Base-by-base conservation (phyloP, 192 early-diverging fungal genomes). In the Endogone sp. region DNA sequence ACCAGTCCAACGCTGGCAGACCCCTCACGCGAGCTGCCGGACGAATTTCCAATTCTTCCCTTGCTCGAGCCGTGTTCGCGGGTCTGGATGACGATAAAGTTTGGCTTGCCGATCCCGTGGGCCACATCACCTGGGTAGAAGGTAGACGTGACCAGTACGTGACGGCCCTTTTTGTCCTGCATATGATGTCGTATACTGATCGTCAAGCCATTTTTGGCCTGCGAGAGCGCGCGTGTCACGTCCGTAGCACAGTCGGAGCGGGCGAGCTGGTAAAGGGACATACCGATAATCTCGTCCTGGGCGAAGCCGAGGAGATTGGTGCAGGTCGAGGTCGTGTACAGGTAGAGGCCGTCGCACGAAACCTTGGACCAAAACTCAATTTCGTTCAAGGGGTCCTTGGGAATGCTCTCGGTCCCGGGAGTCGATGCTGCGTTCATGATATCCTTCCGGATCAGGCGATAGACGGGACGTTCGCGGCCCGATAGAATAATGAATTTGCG, bases 401-500 rank as follows among this genome's bases (percentile, higher is more conserved):
- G n/a, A n/a, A n/a, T 1, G 22, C 22, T 44, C 10, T 67, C 80
- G n/a, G 70, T 56, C 3, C 62, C 74, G 4, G 73, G 69, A 4
- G 75, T 24, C 22, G 76, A 28, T 3, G 49, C 63, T 2, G 3
- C 59, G 29, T 23, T 63, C 3, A 63, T 29, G 60, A 59, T 23
- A 58, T 67, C 29, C 58, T 66, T 13, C 63, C 67, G 24, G 25
- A 56, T 63, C 10, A 89, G 61, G 23, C 73, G 65, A 56, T 74
- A 76, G 9, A 89, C 76, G 0, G 74, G 66, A 6, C 78, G 71
- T 61, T 85, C 84, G 28, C 88, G 80, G 26, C 85, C 88, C 3
- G 84, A 81, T 22, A 91, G 60, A 54, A 91, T 78, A n/a, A 89
- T 84, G 68, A 86, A 91, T 55, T 88, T 87, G 27, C 84, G 82